A percentile compares a stretch with the other conserved stretches of the same genome.
These are phyloP conservation scores for Eutrema japonicum DNA, from an alignment of 345 rosid species.

Conservation along the genomic window DNA sequence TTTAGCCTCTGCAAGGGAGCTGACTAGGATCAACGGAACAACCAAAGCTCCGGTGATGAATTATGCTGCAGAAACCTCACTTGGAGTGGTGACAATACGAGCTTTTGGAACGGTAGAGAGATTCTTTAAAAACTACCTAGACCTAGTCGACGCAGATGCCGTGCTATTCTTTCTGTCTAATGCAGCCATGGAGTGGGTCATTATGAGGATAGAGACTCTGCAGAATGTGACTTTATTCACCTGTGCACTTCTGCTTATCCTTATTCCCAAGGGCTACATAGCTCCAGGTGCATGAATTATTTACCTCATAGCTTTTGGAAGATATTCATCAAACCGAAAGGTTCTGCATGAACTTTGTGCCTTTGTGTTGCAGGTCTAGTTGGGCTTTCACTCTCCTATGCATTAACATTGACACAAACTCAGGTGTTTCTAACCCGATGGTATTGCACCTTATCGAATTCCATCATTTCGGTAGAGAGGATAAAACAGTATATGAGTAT, in stretches of 20 bases:
- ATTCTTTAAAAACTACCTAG: conserved; percentile 62
- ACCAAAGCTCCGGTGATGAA: conserved; percentile 97
- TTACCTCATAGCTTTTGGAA: neutral
- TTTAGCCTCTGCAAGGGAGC: conserved; percentile 76
- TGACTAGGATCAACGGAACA: conserved; percentile 84
- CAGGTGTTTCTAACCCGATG: conserved; percentile 63
- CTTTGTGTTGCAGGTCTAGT: conserved; percentile 56
- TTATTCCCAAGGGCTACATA: conserved; percentile 68
- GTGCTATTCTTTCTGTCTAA: conserved; percentile 75
- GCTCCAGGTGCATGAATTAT: conserved; percentile 52
- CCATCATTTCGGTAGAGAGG: conserved; percentile 71
- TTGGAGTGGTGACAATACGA: conserved; percentile 80
- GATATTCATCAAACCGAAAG: conserved; percentile 1
- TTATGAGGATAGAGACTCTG: conserved; percentile 70
- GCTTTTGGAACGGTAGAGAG: conserved; percentile 68
- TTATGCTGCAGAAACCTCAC: conserved; percentile 85
- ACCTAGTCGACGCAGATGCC: conserved; percentile 75
- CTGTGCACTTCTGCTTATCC: conserved; percentile 69
- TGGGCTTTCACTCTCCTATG: conserved; percentile 80
- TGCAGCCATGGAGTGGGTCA: conserved; percentile 81
- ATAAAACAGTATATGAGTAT: conserved; percentile 76
- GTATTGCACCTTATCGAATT: conserved; percentile 67
- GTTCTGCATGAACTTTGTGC: conserved; percentile 14
- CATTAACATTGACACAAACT: conserved; percentile 58
- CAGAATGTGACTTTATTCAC: conserved; percentile 70